Evolutionary conservation across 257 asterid species (phyloP).

Genomic region (Solanum lycopersicoides): DNA sequence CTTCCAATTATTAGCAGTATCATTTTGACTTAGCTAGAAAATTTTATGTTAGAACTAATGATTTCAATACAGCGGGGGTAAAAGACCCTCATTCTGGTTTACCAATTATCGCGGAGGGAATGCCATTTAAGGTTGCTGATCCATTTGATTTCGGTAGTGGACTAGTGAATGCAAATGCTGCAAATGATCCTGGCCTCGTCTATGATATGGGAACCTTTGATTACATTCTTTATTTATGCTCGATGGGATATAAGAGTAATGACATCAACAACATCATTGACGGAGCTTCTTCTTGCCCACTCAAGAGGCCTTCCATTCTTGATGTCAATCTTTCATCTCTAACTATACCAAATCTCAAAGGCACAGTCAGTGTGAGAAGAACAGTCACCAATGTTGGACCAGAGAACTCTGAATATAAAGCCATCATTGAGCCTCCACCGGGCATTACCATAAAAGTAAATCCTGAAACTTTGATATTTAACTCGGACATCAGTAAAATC

Average conservation of each 20-base stretch:
- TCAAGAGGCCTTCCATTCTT: slow-evolving; percentile 7
- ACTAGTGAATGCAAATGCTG: slow-evolving; percentile 5
- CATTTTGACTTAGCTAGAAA: neutral
- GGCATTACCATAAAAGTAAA: slow-evolving; percentile 19
- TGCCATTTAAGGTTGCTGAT: slow-evolving; percentile 10
- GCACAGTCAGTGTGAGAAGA: slow-evolving; percentile 14
- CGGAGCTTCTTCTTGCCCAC: slow-evolving; percentile 9
- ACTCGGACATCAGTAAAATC: slow-evolving; percentile 10
- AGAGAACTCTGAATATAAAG: slow-evolving; percentile 16
- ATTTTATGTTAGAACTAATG: neutral
- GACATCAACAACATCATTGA: slow-evolving; percentile 20
- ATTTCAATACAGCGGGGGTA: neutral
- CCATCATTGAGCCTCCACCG: slow-evolving; percentile 27
- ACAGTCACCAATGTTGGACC: slow-evolving; percentile 40
- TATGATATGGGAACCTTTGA: slow-evolving; percentile 19
- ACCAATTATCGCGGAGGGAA: slow-evolving; percentile 13
- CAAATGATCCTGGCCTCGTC: slow-evolving; percentile 12
- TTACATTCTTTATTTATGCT: slow-evolving; percentile 20
- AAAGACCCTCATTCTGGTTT: slow-evolving; percentile 12
- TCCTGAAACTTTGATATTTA: slow-evolving; percentile 27
- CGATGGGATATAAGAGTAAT: slow-evolving; percentile 11
- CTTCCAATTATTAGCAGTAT: too few relatives aligned
- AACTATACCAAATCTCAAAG: slow-evolving; percentile 20
- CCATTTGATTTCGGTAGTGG: slow-evolving; percentile 26
- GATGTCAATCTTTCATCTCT: slow-evolving; percentile 42